Evolutionary conservation across 2,329 filamentous ascomycete species (phyloP).

Genomic region (Elsinoe necatrix): DNA sequence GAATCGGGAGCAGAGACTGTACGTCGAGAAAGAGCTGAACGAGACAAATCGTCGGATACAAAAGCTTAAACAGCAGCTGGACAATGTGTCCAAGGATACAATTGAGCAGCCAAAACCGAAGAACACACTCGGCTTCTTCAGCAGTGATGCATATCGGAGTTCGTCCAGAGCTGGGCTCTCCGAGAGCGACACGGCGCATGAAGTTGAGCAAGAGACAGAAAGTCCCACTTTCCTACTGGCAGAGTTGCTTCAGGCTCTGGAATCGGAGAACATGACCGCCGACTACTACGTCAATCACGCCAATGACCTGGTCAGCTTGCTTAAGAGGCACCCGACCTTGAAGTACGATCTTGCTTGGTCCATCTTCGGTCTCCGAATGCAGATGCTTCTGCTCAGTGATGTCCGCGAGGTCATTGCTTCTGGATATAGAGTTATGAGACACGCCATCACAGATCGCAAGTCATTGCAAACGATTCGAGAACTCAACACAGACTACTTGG

Average conservation of each 20-base stretch:
- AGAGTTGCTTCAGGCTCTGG: slow-evolving; percentile 82
- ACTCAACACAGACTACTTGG: slow-evolving; percentile 84
- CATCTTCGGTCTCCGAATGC: slow-evolving; percentile 85
- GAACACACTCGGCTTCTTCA: slow-evolving; percentile 39
- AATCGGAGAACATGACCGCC: slow-evolving; percentile 75
- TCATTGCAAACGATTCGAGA: slow-evolving; percentile 82
- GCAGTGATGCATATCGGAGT: slow-evolving; percentile 33
- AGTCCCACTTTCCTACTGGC: slow-evolving; percentile 86
- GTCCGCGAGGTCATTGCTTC: slow-evolving; percentile 92
- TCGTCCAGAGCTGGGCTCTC: slow-evolving; percentile 13
- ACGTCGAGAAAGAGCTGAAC: slow-evolving; percentile 73
- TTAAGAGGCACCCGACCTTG: slow-evolving; percentile 82
- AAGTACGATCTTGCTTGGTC: slow-evolving; percentile 98
- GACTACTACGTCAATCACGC: slow-evolving; percentile 94
- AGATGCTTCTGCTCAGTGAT: slow-evolving; percentile 91
- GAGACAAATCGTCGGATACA: slow-evolving; percentile 69
- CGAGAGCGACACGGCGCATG: slow-evolving; percentile 13
- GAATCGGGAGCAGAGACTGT: slow-evolving; percentile 57
- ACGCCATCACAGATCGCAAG: slow-evolving; percentile 84
- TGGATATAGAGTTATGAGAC: slow-evolving; percentile 85
- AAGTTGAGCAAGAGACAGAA: slow-evolving; percentile 60
- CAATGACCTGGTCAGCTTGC: slow-evolving; percentile 90
- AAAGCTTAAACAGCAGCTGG: slow-evolving; percentile 50
- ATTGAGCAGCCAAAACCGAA: slow-evolving; percentile 38
- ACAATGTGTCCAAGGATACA: slow-evolving; percentile 51